Percentiles rank a stretch among this genome's conserved stretches.
These are phyloP conservation scores for Pseudopithomyces maydicus DNA, from an alignment of 2,329 filamentous ascomycete genomes.

Conservation along the genomic window DNA sequence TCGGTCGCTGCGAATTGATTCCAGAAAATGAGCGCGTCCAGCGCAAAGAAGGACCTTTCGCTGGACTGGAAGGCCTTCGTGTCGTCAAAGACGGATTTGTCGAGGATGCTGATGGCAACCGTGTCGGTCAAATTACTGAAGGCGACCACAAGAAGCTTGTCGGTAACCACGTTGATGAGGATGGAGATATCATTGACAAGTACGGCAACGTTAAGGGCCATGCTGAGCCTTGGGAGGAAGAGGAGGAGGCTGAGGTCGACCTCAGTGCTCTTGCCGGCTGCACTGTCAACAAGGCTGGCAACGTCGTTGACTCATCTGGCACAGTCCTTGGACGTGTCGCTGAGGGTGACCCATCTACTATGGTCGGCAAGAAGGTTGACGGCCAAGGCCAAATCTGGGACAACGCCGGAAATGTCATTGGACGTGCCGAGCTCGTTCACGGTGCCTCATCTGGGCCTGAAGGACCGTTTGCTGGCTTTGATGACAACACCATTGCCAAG, in stretches of 20 bases:
- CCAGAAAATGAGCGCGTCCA: conserved; percentile 61
- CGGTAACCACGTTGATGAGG: conserved; percentile 77
- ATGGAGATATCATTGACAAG: conserved; percentile 80
- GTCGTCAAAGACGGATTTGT: conserved; percentile 73
- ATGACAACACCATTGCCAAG: conserved; percentile 61
- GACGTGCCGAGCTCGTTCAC: conserved; percentile 61
- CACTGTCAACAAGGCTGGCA: conserved; percentile 67
- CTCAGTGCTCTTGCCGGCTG: conserved; percentile 65
- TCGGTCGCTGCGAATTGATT: conserved; percentile 63
- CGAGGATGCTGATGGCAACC: conserved; percentile 77
- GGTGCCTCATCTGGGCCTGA: conserved; percentile 57
- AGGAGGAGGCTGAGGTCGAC: conserved; percentile 57
- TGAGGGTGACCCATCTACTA: conserved; percentile 60
- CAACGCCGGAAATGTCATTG: conserved; percentile 65
- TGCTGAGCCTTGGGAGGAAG: conserved; percentile 60
- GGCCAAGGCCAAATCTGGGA: conserved; percentile 68
- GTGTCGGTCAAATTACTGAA: conserved; percentile 72
- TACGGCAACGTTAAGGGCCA: conserved; percentile 68
- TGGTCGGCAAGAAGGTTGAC: conserved; percentile 67
- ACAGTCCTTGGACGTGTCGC: conserved; percentile 62
- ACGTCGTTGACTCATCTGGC: conserved; percentile 65
- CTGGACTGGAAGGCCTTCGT: conserved; percentile 67
- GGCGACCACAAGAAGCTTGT: conserved; percentile 75
- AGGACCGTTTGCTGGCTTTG: conserved; percentile 65
- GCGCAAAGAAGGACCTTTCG: conserved; percentile 69